These are phyloP conservation scores for Pseudofabraea citricarpa DNA, from an alignment of 2,329 filamentous ascomycete genomes.

Conservation along the genomic window DNA sequence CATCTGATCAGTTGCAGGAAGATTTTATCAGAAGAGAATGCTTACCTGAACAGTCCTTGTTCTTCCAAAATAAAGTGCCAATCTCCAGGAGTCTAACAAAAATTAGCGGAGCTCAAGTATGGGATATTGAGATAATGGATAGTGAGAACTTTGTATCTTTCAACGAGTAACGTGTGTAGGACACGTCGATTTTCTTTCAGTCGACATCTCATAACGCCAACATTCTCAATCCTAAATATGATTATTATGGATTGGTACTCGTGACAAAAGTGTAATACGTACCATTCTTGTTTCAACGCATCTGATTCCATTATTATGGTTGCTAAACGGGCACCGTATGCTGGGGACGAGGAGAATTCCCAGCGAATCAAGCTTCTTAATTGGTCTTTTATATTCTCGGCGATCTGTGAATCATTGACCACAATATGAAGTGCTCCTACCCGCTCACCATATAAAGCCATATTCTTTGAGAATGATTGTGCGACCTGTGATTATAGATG, in stretches of 20 bases:
- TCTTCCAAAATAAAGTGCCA: constrained; percentile 17
- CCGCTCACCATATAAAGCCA: constrained; percentile 33
- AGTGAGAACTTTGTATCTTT: background rate
- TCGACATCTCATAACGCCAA: background rate
- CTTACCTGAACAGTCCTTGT: constrained; percentile 20
- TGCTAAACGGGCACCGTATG: constrained; percentile 23
- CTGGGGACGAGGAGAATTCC: constrained; percentile 26
- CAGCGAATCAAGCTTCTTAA: constrained; percentile 24
- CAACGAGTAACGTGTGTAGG: background rate
- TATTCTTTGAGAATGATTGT: constrained; percentile 36
- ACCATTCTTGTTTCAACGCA: background rate
- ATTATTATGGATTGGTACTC: background rate
- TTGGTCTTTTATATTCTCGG: constrained; percentile 22
- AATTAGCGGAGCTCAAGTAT: background rate
- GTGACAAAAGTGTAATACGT: background rate
- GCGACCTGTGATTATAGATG: background rate
- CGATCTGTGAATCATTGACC: constrained; percentile 9
- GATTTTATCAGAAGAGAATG: background rate
- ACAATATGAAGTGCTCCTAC: constrained; percentile 28
- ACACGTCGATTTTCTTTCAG: background rate
- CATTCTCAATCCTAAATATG: background rate
- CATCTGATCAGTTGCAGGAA: background rate
- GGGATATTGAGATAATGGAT: background rate
- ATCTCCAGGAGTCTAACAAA: constrained; percentile 17
- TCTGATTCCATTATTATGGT: constrained; percentile 11